These are phyloP conservation scores for Leptographium lundbergii DNA, from an alignment of 2,329 filamentous ascomycete genomes.

Conservation along the genomic window DNA sequence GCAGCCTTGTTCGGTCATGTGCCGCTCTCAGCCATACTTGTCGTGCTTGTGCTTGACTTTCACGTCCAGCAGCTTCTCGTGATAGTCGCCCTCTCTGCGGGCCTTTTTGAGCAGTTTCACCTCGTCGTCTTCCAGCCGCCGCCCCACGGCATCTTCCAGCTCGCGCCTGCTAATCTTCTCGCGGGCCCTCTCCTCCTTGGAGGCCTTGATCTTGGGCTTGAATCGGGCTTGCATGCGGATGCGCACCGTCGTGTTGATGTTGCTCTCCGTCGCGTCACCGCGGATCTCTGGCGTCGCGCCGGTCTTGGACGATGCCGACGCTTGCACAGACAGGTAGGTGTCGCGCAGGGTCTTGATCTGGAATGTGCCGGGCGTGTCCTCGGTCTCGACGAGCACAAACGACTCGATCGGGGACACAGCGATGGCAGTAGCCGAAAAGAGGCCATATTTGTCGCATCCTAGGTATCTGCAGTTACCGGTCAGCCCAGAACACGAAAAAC, in stretches of 20 bases:
- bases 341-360: constrained; percentile 61
- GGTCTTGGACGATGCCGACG: constrained; percentile 35
- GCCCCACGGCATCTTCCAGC: constrained; percentile 67
- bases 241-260: constrained; percentile 59
- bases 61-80: constrained; percentile 73
- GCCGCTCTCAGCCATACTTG: constrained; percentile 47
- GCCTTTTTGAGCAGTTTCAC: constrained; percentile 73
- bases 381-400: constrained; percentile 53
- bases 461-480: constrained; percentile 49
- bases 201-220: constrained; percentile 69
- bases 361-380: constrained; percentile 58
- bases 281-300: constrained; percentile 50
- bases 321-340: constrained; percentile 53
- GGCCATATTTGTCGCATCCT: constrained; percentile 71
- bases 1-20: not conserved
- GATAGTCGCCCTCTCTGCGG: constrained; percentile 74
- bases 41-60: constrained; percentile 91
- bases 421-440: constrained; percentile 63
- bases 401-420: constrained; percentile 77
- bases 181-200: constrained; percentile 69
- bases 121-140: constrained; percentile 71
- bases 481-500: constrained; percentile 1
- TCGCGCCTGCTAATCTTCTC: constrained; percentile 81
- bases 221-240: constrained; percentile 93
- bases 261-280: constrained; percentile 58